These are phyloP conservation scores for Haplosporangium sp. DNA, from an alignment of 371 early-diverging fungal genomes.

Conservation along the genomic window DNA sequence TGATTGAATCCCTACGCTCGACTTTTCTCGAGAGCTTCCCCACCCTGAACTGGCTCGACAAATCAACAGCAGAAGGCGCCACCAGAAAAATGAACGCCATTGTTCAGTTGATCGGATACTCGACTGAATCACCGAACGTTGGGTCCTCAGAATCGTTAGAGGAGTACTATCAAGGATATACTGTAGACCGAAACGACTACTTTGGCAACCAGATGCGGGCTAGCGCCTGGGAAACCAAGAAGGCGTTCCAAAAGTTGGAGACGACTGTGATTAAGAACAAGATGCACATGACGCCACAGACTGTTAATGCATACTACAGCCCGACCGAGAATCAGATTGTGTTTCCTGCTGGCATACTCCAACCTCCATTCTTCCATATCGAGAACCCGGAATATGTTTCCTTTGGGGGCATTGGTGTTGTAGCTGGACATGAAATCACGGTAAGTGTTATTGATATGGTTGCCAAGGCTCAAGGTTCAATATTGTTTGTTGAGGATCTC, in stretches of 20 bases:
- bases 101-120: slow-evolving; percentile 63
- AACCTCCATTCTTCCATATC: slow-evolving; percentile 60
- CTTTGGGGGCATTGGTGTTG: slow-evolving; percentile 69
- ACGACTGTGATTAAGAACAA: slow-evolving; percentile 56
- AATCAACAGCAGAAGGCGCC: slow-evolving; percentile 59
- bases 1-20: slow-evolving; percentile 58
- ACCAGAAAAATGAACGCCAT: slow-evolving; percentile 59
- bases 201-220: slow-evolving; percentile 59
- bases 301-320: slow-evolving; percentile 72
- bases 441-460: slow-evolving; percentile 41
- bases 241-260: slow-evolving; percentile 22
- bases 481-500: too few relatives aligned
- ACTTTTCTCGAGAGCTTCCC: slow-evolving; percentile 58
- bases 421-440: slow-evolving; percentile 73
- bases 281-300: slow-evolving; percentile 70
- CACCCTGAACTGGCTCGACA: slow-evolving; percentile 65
- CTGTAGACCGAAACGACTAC: slow-evolving; percentile 46
- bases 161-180: slow-evolving; percentile 58
- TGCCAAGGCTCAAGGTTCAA: too few relatives aligned
- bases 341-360: slow-evolving; percentile 71
- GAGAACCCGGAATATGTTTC: slow-evolving; percentile 64
- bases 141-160: slow-evolving; percentile 58
- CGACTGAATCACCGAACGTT: slow-evolving; percentile 60
- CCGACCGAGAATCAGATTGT: slow-evolving; percentile 68
- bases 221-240: slow-evolving; percentile 38